Percentiles rank a stretch among this genome's conserved stretches.
Evolutionary conservation across 2,329 filamentous ascomycete species (phyloP).

Genomic region (Pseudohalonectria lignicola): DNA sequence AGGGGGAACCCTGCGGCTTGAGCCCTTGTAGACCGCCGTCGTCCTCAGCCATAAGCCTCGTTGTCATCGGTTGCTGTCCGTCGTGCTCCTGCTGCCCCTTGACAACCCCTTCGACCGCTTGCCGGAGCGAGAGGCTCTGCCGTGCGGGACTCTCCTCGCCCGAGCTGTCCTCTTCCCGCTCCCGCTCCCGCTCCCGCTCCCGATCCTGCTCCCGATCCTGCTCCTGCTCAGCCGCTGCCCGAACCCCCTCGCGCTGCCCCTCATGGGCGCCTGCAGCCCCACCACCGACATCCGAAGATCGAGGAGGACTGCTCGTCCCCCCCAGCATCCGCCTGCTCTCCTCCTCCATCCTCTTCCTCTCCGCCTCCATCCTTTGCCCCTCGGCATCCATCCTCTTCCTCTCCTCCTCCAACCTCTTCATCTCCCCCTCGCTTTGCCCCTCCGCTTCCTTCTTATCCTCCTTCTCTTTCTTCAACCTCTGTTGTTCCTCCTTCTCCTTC

Average conservation of each 20-base stretch:
- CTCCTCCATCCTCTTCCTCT: conserved; percentile 7
- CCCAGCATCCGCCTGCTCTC: background rate
- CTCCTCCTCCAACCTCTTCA: conserved; percentile 17
- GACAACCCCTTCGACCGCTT: background rate
- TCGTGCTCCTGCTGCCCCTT: background rate
- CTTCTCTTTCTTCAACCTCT: conserved; percentile 11
- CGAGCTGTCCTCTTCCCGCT: too few species aligned
- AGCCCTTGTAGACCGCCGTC: background rate
- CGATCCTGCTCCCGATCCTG: conserved; percentile 3
- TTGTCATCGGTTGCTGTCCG: too few species aligned
- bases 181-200: too few species aligned
- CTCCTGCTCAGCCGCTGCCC: background rate
- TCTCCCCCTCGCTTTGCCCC: conserved; percentile 20
- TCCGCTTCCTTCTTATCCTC: conserved; percentile 18
- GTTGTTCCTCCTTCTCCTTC: conserved; percentile 28
- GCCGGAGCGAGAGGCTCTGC: conserved; percentile 1
- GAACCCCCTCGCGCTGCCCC: background rate
- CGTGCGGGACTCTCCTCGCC: too few species aligned
- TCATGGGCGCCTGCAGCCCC: background rate
- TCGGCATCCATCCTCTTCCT: conserved; percentile 17
- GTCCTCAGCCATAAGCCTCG: background rate
- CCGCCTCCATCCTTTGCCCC: conserved; percentile 7
- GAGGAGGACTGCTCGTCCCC: too few species aligned
- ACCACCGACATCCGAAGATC: too few species aligned
- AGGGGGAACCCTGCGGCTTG: conserved; percentile 1